Conservation (phyloP, 2,329 filamentous ascomycete species). For the Penicillium sp. region DNA sequence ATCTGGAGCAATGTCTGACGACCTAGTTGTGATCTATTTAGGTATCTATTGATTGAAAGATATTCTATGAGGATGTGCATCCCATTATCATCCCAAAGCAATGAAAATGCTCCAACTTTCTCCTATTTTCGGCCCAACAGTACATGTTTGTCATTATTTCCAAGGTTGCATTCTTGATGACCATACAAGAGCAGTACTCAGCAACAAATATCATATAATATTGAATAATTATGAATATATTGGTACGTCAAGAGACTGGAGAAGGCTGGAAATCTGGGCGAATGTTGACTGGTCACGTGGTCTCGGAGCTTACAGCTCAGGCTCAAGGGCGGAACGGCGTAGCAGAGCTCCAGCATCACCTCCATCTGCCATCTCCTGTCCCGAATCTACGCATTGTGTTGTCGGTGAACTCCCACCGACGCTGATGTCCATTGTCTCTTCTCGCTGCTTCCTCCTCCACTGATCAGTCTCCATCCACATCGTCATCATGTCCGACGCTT, state of each 20-base stretch:
- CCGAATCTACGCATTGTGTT: constrained; percentile 5
- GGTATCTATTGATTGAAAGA: too few relatives aligned
- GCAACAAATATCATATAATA: neutral
- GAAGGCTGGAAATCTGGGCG: neutral
- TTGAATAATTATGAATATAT: neutral
- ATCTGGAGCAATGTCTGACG: too few relatives aligned
- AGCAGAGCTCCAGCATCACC: constrained; percentile 23
- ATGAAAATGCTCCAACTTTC: too few relatives aligned
- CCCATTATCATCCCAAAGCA: too few relatives aligned
- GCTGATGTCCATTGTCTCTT: neutral
- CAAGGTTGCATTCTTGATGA: too few relatives aligned
- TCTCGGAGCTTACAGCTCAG: constrained; percentile 28
- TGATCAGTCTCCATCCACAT: constrained; percentile 16
- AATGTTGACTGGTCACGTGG: constrained; percentile 28
- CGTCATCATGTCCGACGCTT: constrained; percentile 72
- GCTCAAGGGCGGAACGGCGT: constrained; percentile 22
- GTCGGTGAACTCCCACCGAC: constrained; percentile 1
- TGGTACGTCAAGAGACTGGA: neutral
- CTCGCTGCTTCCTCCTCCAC: constrained; percentile 2
- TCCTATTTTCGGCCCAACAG: too few relatives aligned
- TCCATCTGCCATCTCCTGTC: constrained; percentile 11
- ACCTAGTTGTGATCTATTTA: too few relatives aligned
- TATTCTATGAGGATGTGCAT: too few relatives aligned
- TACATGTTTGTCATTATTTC: too few relatives aligned
- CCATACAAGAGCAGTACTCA: too few relatives aligned